Base-by-base conservation (phyloP, 257 asterid species). In the Eucommia ulmoides region DNA sequence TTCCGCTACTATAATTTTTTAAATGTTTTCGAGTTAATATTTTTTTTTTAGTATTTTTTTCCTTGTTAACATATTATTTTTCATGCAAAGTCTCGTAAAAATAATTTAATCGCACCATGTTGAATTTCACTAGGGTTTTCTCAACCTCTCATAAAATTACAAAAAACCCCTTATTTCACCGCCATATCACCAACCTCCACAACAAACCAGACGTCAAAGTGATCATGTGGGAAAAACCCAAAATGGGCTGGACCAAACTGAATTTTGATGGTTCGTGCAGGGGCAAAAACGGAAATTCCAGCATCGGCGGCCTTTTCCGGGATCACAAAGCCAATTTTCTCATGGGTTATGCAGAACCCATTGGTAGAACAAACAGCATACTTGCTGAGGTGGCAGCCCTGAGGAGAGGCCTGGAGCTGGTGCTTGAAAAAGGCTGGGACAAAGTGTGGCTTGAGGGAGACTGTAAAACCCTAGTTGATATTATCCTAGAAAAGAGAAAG, bases 191-290 rank as follows among this genome's bases (percentile, higher is more conserved):
- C n/a, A n/a, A n/a, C n/a, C n/a, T n/a, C n/a, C n/a, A n/a, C n/a
- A n/a, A n/a, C n/a, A n/a, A n/a, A n/a, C n/a, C n/a, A n/a, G n/a
- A n/a, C n/a, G n/a, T n/a, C n/a, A n/a, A n/a, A n/a, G n/a, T n/a
- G n/a, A n/a, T n/a, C n/a, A n/a, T n/a, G n/a, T 81, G 92, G 93
- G 47, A 66, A 50, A 88, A 67, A 38, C 95, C 93, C 22, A 57
- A 69, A 18, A 51, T 33, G 0, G 88, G 91, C 2, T 88, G 91
- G 94, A 88, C 78, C 0, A 88, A 83, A 46, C 33, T 77, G 19
- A 88, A 83, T 74, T 84, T 65, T 57, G 95, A 88, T 38, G 97
- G 93, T 2, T 88, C 93, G 0, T 83, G 84, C 83, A 80, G 74
- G 55, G 63, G 69, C 70, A 64, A 71, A 49, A 74, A 88, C 0